phyloP scores from a whole-genome alignment of 257 asterid species.

The Nicotiana sylvestris region DNA sequence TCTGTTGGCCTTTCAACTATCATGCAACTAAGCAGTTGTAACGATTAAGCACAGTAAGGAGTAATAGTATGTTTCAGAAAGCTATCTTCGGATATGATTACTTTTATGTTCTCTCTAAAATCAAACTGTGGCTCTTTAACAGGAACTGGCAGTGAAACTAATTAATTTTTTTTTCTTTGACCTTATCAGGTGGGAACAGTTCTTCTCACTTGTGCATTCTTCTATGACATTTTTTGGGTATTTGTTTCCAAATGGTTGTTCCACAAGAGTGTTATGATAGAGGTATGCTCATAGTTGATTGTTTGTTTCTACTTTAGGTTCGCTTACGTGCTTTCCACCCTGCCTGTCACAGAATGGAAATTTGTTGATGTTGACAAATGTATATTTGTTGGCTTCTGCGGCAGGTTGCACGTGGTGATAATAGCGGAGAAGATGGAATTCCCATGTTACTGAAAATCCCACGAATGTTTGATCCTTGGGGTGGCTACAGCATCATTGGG shows the following conservation, averaged over 20 bases:
- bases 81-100: background rate
- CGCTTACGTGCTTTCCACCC: background rate
- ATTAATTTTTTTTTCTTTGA: slow-evolving; percentile 12
- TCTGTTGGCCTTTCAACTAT: background rate
- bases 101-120: background rate
- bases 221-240: slow-evolving; percentile 96
- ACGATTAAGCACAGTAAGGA: background rate
- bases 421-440: slow-evolving; percentile 93
- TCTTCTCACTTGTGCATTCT: slow-evolving; percentile 81
- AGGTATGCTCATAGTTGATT: slow-evolving; percentile 44
- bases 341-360: background rate
- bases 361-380: background rate
- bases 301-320: background rate
- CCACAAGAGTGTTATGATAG: slow-evolving; percentile 97
- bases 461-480: slow-evolving; percentile 94
- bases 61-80: background rate
- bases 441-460: slow-evolving; percentile 94
- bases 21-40: background rate
- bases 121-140: background rate
- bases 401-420: slow-evolving; percentile 93
- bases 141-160: background rate
- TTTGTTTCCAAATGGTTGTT: slow-evolving; percentile 84
- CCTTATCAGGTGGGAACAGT: slow-evolving; percentile 89
- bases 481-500: slow-evolving; percentile 89
- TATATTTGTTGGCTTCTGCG: background rate